Evolutionary conservation across 2,329 filamentous ascomycete genomes (phyloP).

Genomic region (Ophiostoma australiae): DNA sequence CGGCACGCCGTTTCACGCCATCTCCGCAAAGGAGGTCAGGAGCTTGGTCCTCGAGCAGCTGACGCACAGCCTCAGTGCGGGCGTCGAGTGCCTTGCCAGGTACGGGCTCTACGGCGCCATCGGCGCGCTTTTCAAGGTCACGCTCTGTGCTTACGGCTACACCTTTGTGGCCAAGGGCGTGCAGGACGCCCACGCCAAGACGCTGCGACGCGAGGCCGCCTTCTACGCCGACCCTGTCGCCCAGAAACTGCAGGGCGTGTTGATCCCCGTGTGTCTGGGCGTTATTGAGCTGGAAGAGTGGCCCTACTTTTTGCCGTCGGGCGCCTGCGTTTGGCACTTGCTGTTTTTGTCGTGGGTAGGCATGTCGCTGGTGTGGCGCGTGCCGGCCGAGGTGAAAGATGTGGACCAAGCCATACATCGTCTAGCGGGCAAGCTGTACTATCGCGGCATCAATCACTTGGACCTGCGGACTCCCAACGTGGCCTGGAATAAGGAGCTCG

Average conservation of each 20-base stretch:
- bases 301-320: neutral
- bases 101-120: conserved; percentile 8
- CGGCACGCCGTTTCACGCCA: neutral
- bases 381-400: neutral
- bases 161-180: neutral
- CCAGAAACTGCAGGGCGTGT: conserved; percentile 1
- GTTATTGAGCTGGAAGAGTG: neutral
- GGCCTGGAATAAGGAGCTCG: conserved; percentile 4
- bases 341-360: conserved; percentile 6
- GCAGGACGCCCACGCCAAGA: neutral
- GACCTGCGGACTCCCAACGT: neutral
- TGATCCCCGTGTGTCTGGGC: conserved; percentile 6
- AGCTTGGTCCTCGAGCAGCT: conserved; percentile 2
- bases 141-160: conserved; percentile 8
- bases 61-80: neutral
- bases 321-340: conserved; percentile 3
- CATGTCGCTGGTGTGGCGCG: neutral
- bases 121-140: conserved; percentile 19
- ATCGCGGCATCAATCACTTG: neutral
- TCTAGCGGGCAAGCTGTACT: neutral
- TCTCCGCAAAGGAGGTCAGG: neutral
- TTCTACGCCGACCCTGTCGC: neutral
- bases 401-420: neutral
- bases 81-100: neutral
- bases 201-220: neutral